Evolutionary conservation across 2,329 filamentous ascomycete species (phyloP).

Genomic region (Penicillium sp.): DNA sequence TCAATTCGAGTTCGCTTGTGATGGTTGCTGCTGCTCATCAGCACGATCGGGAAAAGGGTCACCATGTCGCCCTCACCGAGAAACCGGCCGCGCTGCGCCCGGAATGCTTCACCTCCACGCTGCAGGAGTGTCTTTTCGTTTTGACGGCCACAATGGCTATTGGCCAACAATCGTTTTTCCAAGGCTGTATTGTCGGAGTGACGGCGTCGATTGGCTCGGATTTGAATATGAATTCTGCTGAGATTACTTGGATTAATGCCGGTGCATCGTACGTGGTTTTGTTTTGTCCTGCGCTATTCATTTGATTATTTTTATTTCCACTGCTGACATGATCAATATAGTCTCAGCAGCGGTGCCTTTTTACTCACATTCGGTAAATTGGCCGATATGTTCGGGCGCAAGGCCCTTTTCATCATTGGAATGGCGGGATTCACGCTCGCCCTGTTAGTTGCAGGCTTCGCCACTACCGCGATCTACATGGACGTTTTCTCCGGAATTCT

Average conservation of each 20-base stretch:
- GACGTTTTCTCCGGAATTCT: conserved; percentile 67
- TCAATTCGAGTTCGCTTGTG: too few relatives aligned
- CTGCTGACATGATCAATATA: conserved; percentile 30
- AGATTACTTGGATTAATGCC: conserved; percentile 71
- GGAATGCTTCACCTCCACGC: conserved; percentile 61
- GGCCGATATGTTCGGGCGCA: conserved; percentile 69
- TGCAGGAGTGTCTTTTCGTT: conserved; percentile 69
- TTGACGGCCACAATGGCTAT: conserved; percentile 70
- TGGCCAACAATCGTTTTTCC: conserved; percentile 64
- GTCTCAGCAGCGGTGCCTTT: conserved; percentile 66
- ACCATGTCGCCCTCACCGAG: conserved; percentile 9
- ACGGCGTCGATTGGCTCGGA: conserved; percentile 64
- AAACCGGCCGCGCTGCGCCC: conserved; percentile 16
- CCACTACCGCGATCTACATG: conserved; percentile 61
- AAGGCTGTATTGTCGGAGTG: conserved; percentile 64
- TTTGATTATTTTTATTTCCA: background rate
- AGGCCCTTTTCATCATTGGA: conserved; percentile 62
- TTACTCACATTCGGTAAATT: conserved; percentile 69
- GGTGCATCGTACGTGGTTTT: conserved; percentile 57
- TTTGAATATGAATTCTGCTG: conserved; percentile 65
- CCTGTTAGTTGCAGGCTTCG: conserved; percentile 63
- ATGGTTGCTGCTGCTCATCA: background rate
- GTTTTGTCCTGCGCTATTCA: background rate
- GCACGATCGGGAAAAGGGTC: conserved; percentile 19
- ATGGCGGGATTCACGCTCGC: conserved; percentile 64